A percentile compares a stretch with the other conserved stretches of the same genome.
Evolutionary conservation across 2,329 filamentous ascomycete species (phyloP).

Genomic region (Xylaria hypoxylon): DNA sequence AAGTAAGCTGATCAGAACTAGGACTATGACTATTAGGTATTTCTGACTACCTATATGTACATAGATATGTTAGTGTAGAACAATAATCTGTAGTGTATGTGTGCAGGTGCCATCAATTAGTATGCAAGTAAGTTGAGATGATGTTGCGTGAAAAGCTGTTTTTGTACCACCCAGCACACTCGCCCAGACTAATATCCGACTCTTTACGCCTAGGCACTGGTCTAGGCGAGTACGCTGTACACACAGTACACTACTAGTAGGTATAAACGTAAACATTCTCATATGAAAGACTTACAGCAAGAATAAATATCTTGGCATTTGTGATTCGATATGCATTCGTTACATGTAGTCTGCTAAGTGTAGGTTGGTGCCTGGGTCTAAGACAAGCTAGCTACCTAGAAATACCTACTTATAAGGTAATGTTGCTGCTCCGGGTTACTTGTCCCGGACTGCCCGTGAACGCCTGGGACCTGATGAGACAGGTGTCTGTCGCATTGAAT

Average conservation of each 20-base stretch:
- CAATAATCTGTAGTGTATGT: neutral
- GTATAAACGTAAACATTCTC: neutral
- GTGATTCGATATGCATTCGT: conserved; percentile 11
- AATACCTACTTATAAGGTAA: too few relatives aligned
- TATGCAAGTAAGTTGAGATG: neutral
- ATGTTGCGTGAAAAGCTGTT: conserved; percentile 3
- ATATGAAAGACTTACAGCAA: neutral
- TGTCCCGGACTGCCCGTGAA: neutral
- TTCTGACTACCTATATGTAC: too few relatives aligned
- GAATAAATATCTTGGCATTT: conserved; percentile 16
- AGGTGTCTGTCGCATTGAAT: neutral
- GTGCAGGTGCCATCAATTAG: neutral
- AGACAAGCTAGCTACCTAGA: too few relatives aligned
- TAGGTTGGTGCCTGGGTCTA: too few relatives aligned
- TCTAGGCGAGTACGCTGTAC: conserved; percentile 11
- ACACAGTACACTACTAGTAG: too few relatives aligned
- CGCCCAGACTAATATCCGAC: neutral
- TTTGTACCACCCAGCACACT: neutral
- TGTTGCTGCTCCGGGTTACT: too few relatives aligned
- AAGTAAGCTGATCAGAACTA: conserved; percentile 2
- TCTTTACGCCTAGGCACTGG: neutral
- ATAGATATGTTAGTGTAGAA: too few relatives aligned
- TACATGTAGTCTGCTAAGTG: neutral
- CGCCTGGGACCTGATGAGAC: neutral
- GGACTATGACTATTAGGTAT: too few relatives aligned